Evolutionary conservation across 352 stramenopile genomes (phyloP), one percentile per base, ranked within the genome.

Genomic region (Plasmopara viticola): DNA sequence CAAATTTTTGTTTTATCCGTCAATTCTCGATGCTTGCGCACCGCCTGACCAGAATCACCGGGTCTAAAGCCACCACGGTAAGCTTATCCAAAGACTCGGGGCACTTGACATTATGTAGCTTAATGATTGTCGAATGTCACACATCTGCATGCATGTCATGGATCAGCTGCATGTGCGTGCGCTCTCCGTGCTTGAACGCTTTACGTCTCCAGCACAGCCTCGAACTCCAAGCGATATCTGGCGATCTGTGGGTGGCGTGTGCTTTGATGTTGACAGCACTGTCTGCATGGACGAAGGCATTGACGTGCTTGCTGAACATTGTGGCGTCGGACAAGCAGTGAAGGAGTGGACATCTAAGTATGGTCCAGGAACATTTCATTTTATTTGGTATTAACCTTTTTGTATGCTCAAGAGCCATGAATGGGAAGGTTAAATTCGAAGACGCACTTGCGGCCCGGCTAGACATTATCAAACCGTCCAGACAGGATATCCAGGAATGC

Each of bases 201-300:
- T 65, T 49, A 68, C 47, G 44, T 62, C 48, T 4, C 17, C 35
- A 12, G n/a, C 64, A 12, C 48, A 67, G 50, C 30, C 46, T 13
- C 48, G 59, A 52, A 57, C 55, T 7, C 51, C 61, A 37, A 70
- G 64, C 50, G 74, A 85, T 13, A 57, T 86, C 18, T 90, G 78
- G 78, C 70, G 76, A n/a, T 85, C 74, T 0, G 71, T 90, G 1
- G 67, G 67, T 14, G 84, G 81, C 29, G 80, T 94, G 25, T 94
- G 82, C 64, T 93, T 93, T 50, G 92, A 99, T 62, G 95, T 99
- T 0, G 97, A 99, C 76, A 98, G 87, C 64, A 99, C 97, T 4
- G 95, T 99, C 10, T 97, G 97, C 59, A 68, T 72, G 18, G 95
- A 99, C 42, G 96, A 99, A 70, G 97, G 97, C 18, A 99, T 99